Evolutionary conservation across 179 eudicot genomes (phyloP), one percentile per base, ranked within the genome.

Genomic region (Camellia oleifera): DNA sequence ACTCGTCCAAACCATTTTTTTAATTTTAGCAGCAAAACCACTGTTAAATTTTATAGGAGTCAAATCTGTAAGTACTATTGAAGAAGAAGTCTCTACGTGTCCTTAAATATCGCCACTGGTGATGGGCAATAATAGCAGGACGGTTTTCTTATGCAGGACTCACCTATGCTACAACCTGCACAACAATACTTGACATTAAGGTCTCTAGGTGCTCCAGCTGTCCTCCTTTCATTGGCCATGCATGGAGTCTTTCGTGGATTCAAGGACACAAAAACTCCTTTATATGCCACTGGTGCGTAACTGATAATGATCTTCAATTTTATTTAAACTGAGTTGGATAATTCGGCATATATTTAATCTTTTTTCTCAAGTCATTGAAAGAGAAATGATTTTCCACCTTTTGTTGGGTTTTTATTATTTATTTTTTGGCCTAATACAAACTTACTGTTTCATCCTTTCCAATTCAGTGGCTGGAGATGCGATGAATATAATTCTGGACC

Each of bases 131-230:
- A 32, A 54, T 12, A 42, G 26, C 13, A 17, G 40, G 17, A 8
- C 1, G 8, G 1, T 45, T 40, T 66, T 65, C 40, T 42, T 74
- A n/a, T 60, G 15, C 68, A 86, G 87, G 84, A 80, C 67, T 86
- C 89, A 45, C 83, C 83, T 7, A 87, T 87, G 85, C 66, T 87
- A 69, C 60, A 66, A 53, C 89, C 89, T 26, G 87, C 89, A 11
- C 66, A 77, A 54, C 78, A 82, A 77, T 87, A 87, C 78, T 82
- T 84, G 78, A 84, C 74, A 56, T 69, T 87, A 64, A 81, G 89
- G 62, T 85, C 89, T 17, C 81, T 83, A 15, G 89, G 88, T 67
- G 86, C 89, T 75, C 87, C 86, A 1, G 89, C 87, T 58, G 88
- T 82, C 77, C 84, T 84, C 74, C 83, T 87, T 1, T 84, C 87